phyloP scores from a whole-genome alignment of 192 early-diverging fungal genomes.

The Bifiguratus adelaidae region DNA sequence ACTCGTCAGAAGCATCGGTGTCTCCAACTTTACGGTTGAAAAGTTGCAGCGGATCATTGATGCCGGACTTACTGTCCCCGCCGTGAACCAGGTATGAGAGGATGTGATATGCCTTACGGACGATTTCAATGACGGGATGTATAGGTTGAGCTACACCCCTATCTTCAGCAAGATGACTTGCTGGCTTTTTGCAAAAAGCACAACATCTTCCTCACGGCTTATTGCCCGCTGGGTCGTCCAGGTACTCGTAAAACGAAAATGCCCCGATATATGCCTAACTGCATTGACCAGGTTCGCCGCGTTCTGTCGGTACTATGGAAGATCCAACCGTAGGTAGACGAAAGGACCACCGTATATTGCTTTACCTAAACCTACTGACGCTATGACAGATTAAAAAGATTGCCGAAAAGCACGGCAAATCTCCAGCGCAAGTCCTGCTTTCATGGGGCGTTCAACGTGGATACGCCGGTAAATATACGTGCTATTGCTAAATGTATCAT shows the following conservation, averaged over 20 bases:
- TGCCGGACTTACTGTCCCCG: slow-evolving; percentile 52
- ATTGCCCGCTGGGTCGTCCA: slow-evolving; percentile 53
- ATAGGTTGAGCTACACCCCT: slow-evolving; percentile 56
- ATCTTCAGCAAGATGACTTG: slow-evolving; percentile 39
- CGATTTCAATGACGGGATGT: neutral
- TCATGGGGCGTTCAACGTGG: slow-evolving; percentile 41
- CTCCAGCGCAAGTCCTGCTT: slow-evolving; percentile 41
- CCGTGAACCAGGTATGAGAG: slow-evolving; percentile 46
- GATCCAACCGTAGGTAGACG: too few species aligned
- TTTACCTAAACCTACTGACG: too few species aligned
- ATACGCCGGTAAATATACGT: slow-evolving; percentile 5
- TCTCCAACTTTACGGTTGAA: slow-evolving; percentile 60
- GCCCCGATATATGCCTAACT: too few species aligned
- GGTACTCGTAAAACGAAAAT: too few species aligned
- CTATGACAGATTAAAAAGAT: slow-evolving; percentile 14
- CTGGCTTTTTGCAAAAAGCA: slow-evolving; percentile 47
- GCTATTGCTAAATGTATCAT: neutral
- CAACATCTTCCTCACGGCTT: slow-evolving; percentile 55
- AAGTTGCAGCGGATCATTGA: slow-evolving; percentile 51
- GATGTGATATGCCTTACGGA: neutral
- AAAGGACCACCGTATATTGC: too few species aligned
- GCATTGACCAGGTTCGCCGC: too few species aligned
- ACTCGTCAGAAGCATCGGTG: slow-evolving; percentile 61
- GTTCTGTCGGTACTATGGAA: slow-evolving; percentile 5
- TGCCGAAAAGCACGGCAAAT: slow-evolving; percentile 29